Conservation (phyloP, 2,329 filamentous ascomycete species). For the Bipolaris bicolor region DNA sequence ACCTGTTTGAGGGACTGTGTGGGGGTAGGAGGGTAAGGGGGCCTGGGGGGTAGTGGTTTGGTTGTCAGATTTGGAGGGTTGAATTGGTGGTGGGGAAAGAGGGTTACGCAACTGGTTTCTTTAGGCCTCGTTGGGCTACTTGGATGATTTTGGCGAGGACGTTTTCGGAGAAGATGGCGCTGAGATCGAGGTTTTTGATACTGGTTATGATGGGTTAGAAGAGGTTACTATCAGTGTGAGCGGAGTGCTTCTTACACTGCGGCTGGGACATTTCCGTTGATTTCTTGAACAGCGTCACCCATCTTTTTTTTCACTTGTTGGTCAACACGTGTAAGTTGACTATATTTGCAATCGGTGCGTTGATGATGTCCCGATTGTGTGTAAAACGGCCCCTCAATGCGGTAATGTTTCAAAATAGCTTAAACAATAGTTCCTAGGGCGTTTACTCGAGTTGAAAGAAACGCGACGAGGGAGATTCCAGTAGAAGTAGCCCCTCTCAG, state of each 20-base stretch:
- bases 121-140: slow-evolving; percentile 39
- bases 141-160: slow-evolving; percentile 41
- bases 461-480: background rate
- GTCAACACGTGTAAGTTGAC: background rate
- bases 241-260: slow-evolving; percentile 14
- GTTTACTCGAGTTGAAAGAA: background rate
- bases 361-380: background rate
- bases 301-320: slow-evolving; percentile 8
- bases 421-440: background rate
- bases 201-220: slow-evolving; percentile 11
- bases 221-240: background rate
- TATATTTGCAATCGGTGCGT: background rate
- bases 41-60: too few species aligned
- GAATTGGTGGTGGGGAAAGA: background rate
- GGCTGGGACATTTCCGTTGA: background rate
- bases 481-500: too few species aligned
- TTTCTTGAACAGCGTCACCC: slow-evolving; percentile 3
- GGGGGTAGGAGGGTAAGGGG: slow-evolving; percentile 40
- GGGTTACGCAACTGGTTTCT: slow-evolving; percentile 27
- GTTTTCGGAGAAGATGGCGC: slow-evolving; percentile 39
- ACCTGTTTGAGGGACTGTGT: slow-evolving; percentile 42
- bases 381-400: background rate
- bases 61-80: too few species aligned
- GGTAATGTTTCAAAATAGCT: background rate
- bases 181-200: slow-evolving; percentile 35